These are phyloP conservation scores for Lojkania enalia DNA, from an alignment of 2,329 filamentous ascomycete species.

Conservation along the genomic window DNA sequence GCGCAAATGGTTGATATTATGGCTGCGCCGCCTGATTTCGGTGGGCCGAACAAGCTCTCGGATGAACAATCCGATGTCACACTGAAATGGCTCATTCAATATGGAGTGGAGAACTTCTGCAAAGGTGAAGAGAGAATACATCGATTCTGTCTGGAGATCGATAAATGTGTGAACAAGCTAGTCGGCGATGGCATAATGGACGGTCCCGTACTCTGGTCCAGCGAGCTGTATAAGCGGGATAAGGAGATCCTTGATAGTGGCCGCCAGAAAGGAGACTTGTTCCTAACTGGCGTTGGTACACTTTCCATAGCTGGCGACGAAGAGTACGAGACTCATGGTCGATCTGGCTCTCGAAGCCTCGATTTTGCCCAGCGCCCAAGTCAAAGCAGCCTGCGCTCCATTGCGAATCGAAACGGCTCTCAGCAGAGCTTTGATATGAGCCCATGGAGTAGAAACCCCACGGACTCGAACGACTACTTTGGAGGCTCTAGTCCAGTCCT, in stretches of 20 bases:
- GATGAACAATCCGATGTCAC: slow-evolving; percentile 92
- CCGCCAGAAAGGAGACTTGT: slow-evolving; percentile 54
- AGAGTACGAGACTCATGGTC: slow-evolving; percentile 46
- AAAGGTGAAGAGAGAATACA: slow-evolving; percentile 93
- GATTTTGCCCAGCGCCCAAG: slow-evolving; percentile 56
- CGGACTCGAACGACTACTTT: slow-evolving; percentile 73
- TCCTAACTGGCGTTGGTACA: slow-evolving; percentile 51
- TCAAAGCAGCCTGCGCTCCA: slow-evolving; percentile 60
- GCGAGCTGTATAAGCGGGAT: slow-evolving; percentile 82
- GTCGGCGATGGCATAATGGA: slow-evolving; percentile 83
- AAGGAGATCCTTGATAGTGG: slow-evolving; percentile 62
- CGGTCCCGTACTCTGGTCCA: slow-evolving; percentile 88
- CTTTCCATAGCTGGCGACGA: slow-evolving; percentile 55
- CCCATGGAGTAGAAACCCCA: slow-evolving; percentile 65
- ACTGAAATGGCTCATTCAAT: slow-evolving; percentile 76
- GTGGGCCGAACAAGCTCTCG: slow-evolving; percentile 92
- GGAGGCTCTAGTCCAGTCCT: slow-evolving; percentile 68
- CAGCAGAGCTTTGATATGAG: slow-evolving; percentile 72
- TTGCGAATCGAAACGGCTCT: slow-evolving; percentile 66
- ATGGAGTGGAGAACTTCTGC: slow-evolving; percentile 89
- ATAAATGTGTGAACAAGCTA: slow-evolving; percentile 81
- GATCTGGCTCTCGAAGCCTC: slow-evolving; percentile 45
- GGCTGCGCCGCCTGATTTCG: slow-evolving; percentile 79
- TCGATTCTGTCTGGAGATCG: slow-evolving; percentile 87
- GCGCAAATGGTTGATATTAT: slow-evolving; percentile 85